phyloP scores from a whole-genome alignment of 2,329 filamentous ascomycete species.

The Neofusicoccum sp. region DNA sequence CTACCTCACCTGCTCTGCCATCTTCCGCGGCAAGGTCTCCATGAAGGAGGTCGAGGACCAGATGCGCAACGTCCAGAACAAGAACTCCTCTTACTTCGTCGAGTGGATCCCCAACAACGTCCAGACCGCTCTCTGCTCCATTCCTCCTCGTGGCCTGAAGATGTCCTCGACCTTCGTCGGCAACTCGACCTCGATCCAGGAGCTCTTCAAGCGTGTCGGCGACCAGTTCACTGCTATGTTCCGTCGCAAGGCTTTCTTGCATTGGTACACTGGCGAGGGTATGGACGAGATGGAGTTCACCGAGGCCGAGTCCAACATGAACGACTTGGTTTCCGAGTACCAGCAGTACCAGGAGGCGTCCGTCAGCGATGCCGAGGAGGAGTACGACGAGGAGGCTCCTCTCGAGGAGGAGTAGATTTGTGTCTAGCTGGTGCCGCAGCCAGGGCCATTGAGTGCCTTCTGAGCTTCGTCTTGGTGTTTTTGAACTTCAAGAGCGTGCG shows the following conservation, averaged over 20 bases:
- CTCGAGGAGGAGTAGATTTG: constrained; percentile 61
- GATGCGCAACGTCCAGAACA: constrained; percentile 99
- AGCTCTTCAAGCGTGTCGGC: constrained; percentile 99
- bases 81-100: constrained; percentile 99
- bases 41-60: constrained; percentile 99
- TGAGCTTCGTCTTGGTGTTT: constrained; percentile 2
- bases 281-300: constrained; percentile 99
- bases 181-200: constrained; percentile 99
- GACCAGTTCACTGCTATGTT: constrained; percentile 99
- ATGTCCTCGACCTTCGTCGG: constrained; percentile 99
- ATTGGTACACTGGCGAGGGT: constrained; percentile 99
- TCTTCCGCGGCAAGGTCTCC: constrained; percentile 99
- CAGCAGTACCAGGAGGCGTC: constrained; percentile 99
- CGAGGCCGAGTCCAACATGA: constrained; percentile 99
- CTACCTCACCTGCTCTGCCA: constrained; percentile 98
- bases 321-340: constrained; percentile 98
- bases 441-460: background rate
- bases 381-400: constrained; percentile 83
- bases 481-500: constrained; percentile 13
- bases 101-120: constrained; percentile 99
- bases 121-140: constrained; percentile 98
- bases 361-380: constrained; percentile 95
- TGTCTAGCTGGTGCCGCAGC: background rate
- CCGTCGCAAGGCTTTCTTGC: constrained; percentile 99
- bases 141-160: constrained; percentile 94